Evolutionary conservation across 768 basidiomycete genomes (phyloP).

Genomic region (Coprinopsis cinerea): DNA sequence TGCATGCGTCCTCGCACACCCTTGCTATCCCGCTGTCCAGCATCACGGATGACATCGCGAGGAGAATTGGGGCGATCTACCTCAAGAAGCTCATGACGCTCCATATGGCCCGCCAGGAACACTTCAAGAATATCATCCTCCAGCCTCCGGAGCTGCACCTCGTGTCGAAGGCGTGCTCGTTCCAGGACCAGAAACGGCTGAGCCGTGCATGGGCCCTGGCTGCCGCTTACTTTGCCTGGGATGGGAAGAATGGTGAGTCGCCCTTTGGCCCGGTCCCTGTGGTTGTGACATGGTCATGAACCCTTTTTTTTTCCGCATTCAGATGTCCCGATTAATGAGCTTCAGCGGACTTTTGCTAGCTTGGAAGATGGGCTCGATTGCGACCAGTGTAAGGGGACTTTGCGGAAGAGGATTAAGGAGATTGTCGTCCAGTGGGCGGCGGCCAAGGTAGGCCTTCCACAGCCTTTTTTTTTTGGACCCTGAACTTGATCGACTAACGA

Average conservation of each 20-base stretch:
- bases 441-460: slow-evolving; percentile 2
- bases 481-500: neutral
- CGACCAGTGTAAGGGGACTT: neutral
- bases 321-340: slow-evolving; percentile 5
- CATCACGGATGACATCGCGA: slow-evolving; percentile 27
- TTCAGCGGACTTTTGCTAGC: slow-evolving; percentile 2
- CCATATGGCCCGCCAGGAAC: slow-evolving; percentile 25
- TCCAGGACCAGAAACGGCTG: slow-evolving; percentile 17
- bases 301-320: neutral
- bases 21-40: slow-evolving; percentile 22
- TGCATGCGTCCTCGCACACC: slow-evolving; percentile 30
- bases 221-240: slow-evolving; percentile 19
- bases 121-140: slow-evolving; percentile 20
- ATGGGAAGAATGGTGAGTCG: slow-evolving; percentile 2
- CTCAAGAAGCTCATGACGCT: slow-evolving; percentile 30
- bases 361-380: slow-evolving; percentile 3
- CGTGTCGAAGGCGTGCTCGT: slow-evolving; percentile 14
- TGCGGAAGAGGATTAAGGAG: slow-evolving; percentile 5
- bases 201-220: slow-evolving; percentile 21
- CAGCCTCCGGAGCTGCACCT: slow-evolving; percentile 15
- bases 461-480: neutral
- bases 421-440: slow-evolving; percentile 6
- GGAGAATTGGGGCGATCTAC: slow-evolving; percentile 29
- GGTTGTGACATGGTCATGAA: neutral
- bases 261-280: neutral